phyloP scores from a whole-genome alignment of 2,329 filamentous ascomycete species.

The Tolypocladium amazonense region DNA sequence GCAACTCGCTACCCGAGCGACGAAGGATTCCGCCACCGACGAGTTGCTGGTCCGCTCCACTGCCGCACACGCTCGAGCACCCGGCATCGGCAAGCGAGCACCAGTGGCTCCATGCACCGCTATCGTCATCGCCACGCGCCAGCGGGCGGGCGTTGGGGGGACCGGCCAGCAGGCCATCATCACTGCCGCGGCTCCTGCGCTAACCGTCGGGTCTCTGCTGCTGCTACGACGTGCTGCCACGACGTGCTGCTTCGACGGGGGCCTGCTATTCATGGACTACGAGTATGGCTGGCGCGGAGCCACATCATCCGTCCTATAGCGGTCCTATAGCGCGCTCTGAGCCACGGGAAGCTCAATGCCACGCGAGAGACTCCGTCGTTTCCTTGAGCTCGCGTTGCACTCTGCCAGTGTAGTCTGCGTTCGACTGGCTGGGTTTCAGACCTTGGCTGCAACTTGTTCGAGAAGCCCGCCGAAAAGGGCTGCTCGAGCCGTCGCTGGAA shows the following conservation, averaged over 20 bases:
- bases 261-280: background rate
- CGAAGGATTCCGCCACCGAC: background rate
- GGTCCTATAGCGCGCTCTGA: no score
- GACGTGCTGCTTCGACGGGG: background rate
- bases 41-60: background rate
- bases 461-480: background rate
- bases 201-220: background rate
- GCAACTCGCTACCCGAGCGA: background rate
- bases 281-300: background rate
- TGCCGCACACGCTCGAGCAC: background rate
- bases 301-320: background rate
- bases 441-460: slow-evolving; percentile 1
- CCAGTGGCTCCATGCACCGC: background rate
- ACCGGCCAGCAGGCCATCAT: background rate
- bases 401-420: background rate
- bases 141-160: background rate
- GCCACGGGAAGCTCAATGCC: background rate
- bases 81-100: background rate
- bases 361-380: background rate
- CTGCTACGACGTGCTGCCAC: background rate
- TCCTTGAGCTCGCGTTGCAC: background rate
- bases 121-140: background rate
- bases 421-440: background rate
- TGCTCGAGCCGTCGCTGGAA: background rate
- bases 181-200: slow-evolving; percentile 1